These are phyloP conservation scores for Sclerotinia nivalis DNA, from an alignment of 2,329 filamentous ascomycete genomes.

Conservation along the genomic window DNA sequence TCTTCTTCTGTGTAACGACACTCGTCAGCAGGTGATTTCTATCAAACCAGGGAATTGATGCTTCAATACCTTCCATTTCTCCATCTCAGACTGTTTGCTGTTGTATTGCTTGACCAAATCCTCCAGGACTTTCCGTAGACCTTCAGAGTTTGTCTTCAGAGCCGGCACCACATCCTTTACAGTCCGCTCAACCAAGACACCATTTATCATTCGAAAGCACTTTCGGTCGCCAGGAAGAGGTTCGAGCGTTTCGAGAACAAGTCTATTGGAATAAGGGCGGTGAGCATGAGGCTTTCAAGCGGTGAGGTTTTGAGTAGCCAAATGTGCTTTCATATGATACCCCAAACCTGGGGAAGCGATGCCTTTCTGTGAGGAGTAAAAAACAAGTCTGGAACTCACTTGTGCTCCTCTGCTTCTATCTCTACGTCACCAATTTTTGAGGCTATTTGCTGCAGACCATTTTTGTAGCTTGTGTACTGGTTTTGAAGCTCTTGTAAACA, in stretches of 20 bases:
- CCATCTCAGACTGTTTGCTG: constrained; percentile 88
- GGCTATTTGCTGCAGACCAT: constrained; percentile 83
- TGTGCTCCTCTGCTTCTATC: constrained; percentile 96
- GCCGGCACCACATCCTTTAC: constrained; percentile 90
- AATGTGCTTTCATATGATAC: background rate
- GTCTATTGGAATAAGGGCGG: constrained; percentile 56
- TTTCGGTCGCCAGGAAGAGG: constrained; percentile 84
- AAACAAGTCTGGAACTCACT: constrained; percentile 58
- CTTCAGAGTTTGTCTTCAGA: constrained; percentile 90
- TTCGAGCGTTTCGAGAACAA: constrained; percentile 88
- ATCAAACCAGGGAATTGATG: constrained; percentile 7
- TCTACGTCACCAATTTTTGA: constrained; percentile 97
- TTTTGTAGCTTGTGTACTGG: constrained; percentile 77
- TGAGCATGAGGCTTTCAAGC: constrained; percentile 41
- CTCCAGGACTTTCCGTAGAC: constrained; percentile 89
- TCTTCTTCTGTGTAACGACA: constrained; percentile 69
- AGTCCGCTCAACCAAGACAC: constrained; percentile 90
- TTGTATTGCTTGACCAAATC: constrained; percentile 97
- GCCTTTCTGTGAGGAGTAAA: background rate
- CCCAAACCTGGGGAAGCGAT: background rate
- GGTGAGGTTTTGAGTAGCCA: constrained; percentile 28
- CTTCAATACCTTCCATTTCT: constrained; percentile 89
- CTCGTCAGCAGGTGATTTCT: constrained; percentile 27
- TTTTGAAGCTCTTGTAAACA: constrained; percentile 67
- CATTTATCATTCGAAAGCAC: constrained; percentile 98